Percentiles rank a stretch among this genome's conserved stretches.
Conservation (phyloP, 1,284 basidiomycete species). For the Cystobasidium pallidum region DNA sequence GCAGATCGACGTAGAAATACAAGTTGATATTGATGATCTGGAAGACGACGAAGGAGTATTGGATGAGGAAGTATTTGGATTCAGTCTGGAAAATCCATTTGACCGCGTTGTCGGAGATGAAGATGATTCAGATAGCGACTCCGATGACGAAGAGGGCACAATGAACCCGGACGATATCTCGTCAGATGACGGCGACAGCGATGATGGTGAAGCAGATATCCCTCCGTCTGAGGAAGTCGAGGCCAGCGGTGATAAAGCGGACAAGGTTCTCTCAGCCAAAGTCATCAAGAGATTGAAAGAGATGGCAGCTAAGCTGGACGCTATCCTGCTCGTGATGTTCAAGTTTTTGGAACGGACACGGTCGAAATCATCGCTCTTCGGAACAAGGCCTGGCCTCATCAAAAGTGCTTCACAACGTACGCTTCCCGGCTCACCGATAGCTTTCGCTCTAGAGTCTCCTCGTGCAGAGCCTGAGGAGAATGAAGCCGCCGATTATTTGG, state of each 20-base stretch:
- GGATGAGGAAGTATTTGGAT: slow-evolving; percentile 48
- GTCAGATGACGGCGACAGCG: slow-evolving; percentile 60
- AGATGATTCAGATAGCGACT: slow-evolving; percentile 61
- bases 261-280: slow-evolving; percentile 57
- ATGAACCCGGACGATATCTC: slow-evolving; percentile 49
- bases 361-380: neutral
- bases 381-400: neutral
- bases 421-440: slow-evolving; percentile 49
- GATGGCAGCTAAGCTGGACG: slow-evolving; percentile 88
- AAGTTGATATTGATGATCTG: slow-evolving; percentile 89
- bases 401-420: slow-evolving; percentile 48
- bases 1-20: slow-evolving; percentile 97
- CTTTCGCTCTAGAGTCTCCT: slow-evolving; percentile 34
- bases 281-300: slow-evolving; percentile 70
- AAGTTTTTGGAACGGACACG: slow-evolving; percentile 67
- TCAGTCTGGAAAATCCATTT: slow-evolving; percentile 50
- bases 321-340: slow-evolving; percentile 80
- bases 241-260: neutral
- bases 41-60: slow-evolving; percentile 67
- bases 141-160: slow-evolving; percentile 61
- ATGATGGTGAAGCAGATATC: slow-evolving; percentile 49
- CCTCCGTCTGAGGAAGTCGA: neutral
- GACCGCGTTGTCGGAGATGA: slow-evolving; percentile 59
- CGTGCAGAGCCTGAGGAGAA: slow-evolving; percentile 2
- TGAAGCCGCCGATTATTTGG: slow-evolving; percentile 45